Conservation (phyloP, 805 yeast genomes). For the Metschnikowia kofuensis region DNA sequence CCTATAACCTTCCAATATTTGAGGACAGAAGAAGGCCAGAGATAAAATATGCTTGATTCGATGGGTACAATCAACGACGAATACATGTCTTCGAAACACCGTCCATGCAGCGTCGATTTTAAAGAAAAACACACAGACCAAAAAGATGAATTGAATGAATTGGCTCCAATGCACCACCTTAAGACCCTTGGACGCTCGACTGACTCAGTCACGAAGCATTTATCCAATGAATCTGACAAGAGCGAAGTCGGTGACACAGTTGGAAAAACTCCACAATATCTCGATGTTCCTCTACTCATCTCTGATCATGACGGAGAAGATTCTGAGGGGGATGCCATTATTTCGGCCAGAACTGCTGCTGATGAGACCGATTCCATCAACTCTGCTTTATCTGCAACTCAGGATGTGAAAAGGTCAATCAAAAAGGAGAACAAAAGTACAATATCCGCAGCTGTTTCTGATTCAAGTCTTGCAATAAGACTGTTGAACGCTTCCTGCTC, state of each 20-base stretch:
- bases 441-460: too few species aligned
- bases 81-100: conserved; percentile 5
- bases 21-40: too few species aligned
- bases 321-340: conserved; percentile 27
- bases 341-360: conserved; percentile 4
- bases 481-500: not conserved
- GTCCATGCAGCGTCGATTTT: conserved; percentile 7
- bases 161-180: not conserved
- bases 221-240: not conserved
- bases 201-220: too few species aligned
- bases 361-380: conserved; percentile 1
- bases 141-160: not conserved
- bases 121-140: conserved; percentile 1
- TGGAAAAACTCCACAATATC: conserved; percentile 17
- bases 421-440: conserved; percentile 7
- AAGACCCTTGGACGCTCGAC: not conserved
- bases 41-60: conserved; percentile 2
- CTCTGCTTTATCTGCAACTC: conserved; percentile 14
- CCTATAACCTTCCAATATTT: too few species aligned
- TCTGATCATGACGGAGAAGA: conserved; percentile 30
- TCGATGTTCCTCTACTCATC: conserved; percentile 32
- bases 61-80: conserved; percentile 14
- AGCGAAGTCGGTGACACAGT: not conserved
- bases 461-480: not conserved
- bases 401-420: conserved; percentile 22